Conservation (phyloP, 2,329 filamentous ascomycete species). For the Pyrenochaeta sp. region DNA sequence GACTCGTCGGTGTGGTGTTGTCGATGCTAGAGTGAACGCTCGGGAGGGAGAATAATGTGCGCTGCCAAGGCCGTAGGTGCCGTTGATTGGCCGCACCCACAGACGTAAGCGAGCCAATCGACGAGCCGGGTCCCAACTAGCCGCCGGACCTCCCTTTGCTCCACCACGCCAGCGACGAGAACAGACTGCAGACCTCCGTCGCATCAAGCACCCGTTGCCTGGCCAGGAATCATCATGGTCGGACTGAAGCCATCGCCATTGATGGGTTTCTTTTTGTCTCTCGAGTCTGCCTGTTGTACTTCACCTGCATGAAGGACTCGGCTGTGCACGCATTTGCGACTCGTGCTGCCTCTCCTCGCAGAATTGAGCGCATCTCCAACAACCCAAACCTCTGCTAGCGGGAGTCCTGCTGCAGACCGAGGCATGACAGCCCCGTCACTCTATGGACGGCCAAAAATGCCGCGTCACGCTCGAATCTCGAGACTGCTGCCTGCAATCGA, state of each 20-base stretch:
- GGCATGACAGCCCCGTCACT: conserved; percentile 4
- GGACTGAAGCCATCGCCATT: neutral
- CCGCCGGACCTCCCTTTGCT: too few relatives aligned
- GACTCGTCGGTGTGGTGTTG: conserved; percentile 45
- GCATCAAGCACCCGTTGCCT: too few relatives aligned
- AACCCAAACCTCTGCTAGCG: too few relatives aligned
- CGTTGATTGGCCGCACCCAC: too few relatives aligned
- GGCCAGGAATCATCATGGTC: too few relatives aligned
- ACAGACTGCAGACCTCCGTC: too few relatives aligned
- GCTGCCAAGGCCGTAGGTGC: too few relatives aligned
- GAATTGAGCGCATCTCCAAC: neutral
- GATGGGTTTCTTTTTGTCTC: neutral
- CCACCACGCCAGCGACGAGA: too few relatives aligned
- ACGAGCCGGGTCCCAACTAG: too few relatives aligned
- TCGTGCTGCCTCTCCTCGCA: conserved; percentile 3
- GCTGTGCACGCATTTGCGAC: conserved; percentile 13
- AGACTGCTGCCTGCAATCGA: conserved; percentile 7
- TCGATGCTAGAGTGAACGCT: conserved; percentile 32
- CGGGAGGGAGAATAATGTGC: conserved; percentile 27
- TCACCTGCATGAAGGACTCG: conserved; percentile 9
- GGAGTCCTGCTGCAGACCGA: too few relatives aligned
- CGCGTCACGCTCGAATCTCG: conserved; percentile 1
- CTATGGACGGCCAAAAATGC: neutral
- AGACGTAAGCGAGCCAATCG: too few relatives aligned
- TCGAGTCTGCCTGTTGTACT: conserved; percentile 3